Evolutionary conservation across 2,329 filamentous ascomycete species (phyloP).

Genomic region (Cadophora sp.): DNA sequence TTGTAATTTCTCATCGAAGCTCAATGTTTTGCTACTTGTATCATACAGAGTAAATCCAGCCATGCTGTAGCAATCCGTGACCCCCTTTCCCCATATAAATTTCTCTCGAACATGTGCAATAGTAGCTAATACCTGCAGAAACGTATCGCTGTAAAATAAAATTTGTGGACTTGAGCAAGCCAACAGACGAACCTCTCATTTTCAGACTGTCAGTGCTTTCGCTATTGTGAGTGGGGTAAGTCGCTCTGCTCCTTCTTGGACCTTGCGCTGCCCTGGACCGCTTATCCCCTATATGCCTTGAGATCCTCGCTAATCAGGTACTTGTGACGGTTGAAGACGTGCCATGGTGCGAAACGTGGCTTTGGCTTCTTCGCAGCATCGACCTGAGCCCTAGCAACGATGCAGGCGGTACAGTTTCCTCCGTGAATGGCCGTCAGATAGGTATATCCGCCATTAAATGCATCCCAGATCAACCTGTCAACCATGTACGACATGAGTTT

Average conservation of each 20-base stretch:
- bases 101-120: no score
- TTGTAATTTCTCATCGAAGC: no score
- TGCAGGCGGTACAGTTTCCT: not conserved
- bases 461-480: constrained; percentile 14
- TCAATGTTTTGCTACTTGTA: no score
- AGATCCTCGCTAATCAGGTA: constrained; percentile 9
- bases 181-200: not conserved
- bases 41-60: no score
- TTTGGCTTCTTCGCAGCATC: constrained; percentile 14
- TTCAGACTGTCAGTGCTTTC: not conserved
- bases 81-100: no score
- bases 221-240: not conserved
- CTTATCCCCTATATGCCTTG: not conserved
- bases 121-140: no score
- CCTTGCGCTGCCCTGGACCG: not conserved
- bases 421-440: not conserved
- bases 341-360: constrained; percentile 17
- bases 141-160: no score
- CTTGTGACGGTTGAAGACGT: constrained; percentile 11
- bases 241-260: not conserved
- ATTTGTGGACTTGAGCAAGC: no score
- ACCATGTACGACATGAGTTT: constrained; percentile 12
- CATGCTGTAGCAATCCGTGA: no score
- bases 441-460: not conserved
- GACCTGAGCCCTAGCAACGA: constrained; percentile 10